A percentile compares a stretch with the other conserved stretches of the same genome.
These are phyloP conservation scores for Penicillium sp. DNA, from an alignment of 2,329 filamentous ascomycete species.

Conservation along the genomic window DNA sequence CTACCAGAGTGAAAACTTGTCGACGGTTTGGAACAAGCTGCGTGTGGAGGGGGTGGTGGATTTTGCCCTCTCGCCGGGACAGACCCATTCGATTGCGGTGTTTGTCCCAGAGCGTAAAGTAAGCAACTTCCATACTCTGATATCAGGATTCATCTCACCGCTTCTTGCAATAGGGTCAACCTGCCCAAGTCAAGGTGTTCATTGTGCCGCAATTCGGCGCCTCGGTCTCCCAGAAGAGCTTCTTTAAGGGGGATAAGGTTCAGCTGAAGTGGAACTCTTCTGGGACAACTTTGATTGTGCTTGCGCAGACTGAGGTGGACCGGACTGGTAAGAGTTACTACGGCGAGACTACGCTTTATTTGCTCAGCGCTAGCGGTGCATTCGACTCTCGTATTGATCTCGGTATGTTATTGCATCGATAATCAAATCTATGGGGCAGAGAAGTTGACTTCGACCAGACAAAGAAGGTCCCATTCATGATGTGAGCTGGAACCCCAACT, in stretches of 20 bases:
- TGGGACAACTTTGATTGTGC: constrained; percentile 85
- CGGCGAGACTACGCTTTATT: constrained; percentile 93
- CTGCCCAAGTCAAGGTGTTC: constrained; percentile 89
- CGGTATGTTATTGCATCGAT: constrained; percentile 40
- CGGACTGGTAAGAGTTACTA: constrained; percentile 99
- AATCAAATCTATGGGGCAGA: background rate
- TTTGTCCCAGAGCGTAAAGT: constrained; percentile 96
- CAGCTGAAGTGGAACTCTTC: constrained; percentile 96
- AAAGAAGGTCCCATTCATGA: constrained; percentile 98
- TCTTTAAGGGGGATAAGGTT: constrained; percentile 99
- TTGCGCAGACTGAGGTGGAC: constrained; percentile 97
- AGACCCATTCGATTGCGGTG: constrained; percentile 87
- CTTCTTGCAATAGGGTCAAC: constrained; percentile 67
- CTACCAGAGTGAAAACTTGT: constrained; percentile 82
- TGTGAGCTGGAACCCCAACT: constrained; percentile 96
- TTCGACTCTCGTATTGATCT: constrained; percentile 90
- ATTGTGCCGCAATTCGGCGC: constrained; percentile 81
- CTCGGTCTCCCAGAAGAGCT: constrained; percentile 93
- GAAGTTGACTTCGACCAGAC: constrained; percentile 51
- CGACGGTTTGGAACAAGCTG: constrained; percentile 91
- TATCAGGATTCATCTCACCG: constrained; percentile 5
- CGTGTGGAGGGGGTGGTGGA: constrained; percentile 84
- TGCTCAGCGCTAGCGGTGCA: constrained; percentile 83
- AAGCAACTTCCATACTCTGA: too few relatives aligned
- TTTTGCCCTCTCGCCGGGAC: constrained; percentile 84